These are phyloP conservation scores for Suhomyces ambrosiae DNA, from an alignment of 1,139 yeast genomes.

Conservation along the genomic window DNA sequence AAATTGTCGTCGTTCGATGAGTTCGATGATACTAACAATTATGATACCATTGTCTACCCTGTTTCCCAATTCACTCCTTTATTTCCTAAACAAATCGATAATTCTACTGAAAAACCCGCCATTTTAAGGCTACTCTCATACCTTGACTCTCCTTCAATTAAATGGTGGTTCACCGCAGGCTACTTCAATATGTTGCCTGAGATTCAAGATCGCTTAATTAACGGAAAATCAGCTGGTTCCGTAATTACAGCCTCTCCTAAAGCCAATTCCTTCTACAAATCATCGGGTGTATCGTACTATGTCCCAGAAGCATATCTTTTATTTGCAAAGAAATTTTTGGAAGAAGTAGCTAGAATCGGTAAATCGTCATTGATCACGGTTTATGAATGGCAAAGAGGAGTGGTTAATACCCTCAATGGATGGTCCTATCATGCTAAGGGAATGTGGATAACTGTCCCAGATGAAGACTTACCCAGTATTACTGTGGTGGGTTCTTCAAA, in stretches of 20 bases:
- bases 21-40: constrained; percentile 33
- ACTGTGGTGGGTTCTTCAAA: constrained; percentile 92
- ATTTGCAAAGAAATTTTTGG: constrained; percentile 69
- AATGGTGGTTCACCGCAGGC: constrained; percentile 95
- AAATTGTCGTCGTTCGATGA: constrained; percentile 38
- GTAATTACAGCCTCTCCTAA: constrained; percentile 89
- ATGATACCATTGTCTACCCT: constrained; percentile 81
- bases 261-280: constrained; percentile 90
- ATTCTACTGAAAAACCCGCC: constrained; percentile 80
- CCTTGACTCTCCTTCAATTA: constrained; percentile 55
- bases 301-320: constrained; percentile 87
- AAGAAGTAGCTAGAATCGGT: constrained; percentile 49
- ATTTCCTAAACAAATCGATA: constrained; percentile 54
- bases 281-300: constrained; percentile 78
- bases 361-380: constrained; percentile 54
- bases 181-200: constrained; percentile 89
- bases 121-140: constrained; percentile 61
- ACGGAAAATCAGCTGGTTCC: constrained; percentile 62
- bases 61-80: constrained; percentile 89
- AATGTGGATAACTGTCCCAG: constrained; percentile 75
- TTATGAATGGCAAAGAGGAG: constrained; percentile 85
- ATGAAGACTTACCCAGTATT: constrained; percentile 60
- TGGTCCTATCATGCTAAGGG: constrained; percentile 99
- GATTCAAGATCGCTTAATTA: constrained; percentile 61
- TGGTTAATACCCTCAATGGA: constrained; percentile 77